Conservation (phyloP, 208 protist genomes). For the Angomonas deanei region DNA sequence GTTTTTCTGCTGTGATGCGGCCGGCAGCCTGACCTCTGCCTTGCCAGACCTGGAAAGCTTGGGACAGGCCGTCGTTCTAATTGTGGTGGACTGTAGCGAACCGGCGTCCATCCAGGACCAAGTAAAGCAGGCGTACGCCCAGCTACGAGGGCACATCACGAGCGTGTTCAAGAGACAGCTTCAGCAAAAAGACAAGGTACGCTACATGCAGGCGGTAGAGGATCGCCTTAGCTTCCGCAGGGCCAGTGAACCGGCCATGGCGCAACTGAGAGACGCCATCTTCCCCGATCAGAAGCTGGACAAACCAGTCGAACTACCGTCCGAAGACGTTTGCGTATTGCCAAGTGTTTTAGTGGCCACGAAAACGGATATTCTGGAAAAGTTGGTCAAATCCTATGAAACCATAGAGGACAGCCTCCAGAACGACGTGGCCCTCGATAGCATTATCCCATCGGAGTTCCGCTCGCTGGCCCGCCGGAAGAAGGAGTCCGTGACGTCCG, state of each 20-base stretch:
- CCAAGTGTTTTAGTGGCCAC: constrained; percentile 64
- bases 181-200: constrained; percentile 72
- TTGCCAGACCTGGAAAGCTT: constrained; percentile 63
- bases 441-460: constrained; percentile 19
- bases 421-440: constrained; percentile 20
- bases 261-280: constrained; percentile 6
- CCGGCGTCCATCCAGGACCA: constrained; percentile 40
- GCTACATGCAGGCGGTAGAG: constrained; percentile 51
- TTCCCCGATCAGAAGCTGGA: constrained; percentile 6
- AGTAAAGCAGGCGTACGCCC: constrained; percentile 42
- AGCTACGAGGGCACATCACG: constrained; percentile 49
- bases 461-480: constrained; percentile 25
- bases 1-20: constrained; percentile 83
- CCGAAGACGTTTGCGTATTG: constrained; percentile 23
- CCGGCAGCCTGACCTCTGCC: constrained; percentile 61
- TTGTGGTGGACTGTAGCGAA: constrained; percentile 68
- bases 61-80: constrained; percentile 53
- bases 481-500: constrained; percentile 34
- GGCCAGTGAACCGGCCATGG: constrained; percentile 25
- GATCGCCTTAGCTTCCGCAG: constrained; percentile 58
- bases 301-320: background rate
- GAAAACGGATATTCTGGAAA: constrained; percentile 62
- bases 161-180: constrained; percentile 41
- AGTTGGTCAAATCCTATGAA: constrained; percentile 27
- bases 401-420: constrained; percentile 5